Conservation (phyloP, 169 alveolate genomes). For the Perkinsus chesapeaki region DNA sequence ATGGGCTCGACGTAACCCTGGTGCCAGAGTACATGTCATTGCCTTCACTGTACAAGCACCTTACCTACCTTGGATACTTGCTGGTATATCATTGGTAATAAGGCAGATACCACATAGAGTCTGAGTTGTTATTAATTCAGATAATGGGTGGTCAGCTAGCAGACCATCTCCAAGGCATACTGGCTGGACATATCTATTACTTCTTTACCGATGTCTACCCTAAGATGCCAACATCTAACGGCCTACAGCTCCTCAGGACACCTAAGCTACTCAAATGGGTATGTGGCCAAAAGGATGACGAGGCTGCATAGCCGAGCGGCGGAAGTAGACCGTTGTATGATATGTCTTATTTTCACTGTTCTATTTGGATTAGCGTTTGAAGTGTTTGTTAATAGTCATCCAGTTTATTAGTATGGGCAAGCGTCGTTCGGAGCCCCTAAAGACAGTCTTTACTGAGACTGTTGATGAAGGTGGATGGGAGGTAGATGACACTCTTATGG, state of each 20-base stretch:
- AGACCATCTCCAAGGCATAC: constrained; percentile 74
- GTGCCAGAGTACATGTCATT: constrained; percentile 65
- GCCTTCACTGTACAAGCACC: constrained; percentile 79
- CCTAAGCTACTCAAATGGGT: constrained; percentile 47
- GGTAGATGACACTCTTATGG: neutral
- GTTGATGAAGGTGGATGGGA: neutral
- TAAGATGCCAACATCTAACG: constrained; percentile 74
- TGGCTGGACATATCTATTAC: constrained; percentile 80
- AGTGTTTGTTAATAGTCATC: neutral
- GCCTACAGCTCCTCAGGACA: constrained; percentile 66
- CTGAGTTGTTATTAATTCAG: constrained; percentile 37
- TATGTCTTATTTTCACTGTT: neutral
- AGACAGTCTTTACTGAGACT: neutral
- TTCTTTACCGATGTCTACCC: constrained; percentile 81
- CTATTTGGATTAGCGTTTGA: neutral
- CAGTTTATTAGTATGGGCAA: neutral
- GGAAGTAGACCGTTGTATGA: too few relatives aligned
- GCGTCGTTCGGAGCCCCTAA: neutral
- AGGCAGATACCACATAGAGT: neutral
- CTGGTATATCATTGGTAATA: neutral
- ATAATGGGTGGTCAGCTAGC: constrained; percentile 68
- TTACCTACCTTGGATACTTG: constrained; percentile 69
- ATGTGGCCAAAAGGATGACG: neutral
- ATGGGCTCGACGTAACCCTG: constrained; percentile 82
- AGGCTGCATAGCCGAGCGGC: neutral